Evolutionary conservation across 192 early-diverging fungal genomes (phyloP).

Genomic region (Backusella liffmaniae): DNA sequence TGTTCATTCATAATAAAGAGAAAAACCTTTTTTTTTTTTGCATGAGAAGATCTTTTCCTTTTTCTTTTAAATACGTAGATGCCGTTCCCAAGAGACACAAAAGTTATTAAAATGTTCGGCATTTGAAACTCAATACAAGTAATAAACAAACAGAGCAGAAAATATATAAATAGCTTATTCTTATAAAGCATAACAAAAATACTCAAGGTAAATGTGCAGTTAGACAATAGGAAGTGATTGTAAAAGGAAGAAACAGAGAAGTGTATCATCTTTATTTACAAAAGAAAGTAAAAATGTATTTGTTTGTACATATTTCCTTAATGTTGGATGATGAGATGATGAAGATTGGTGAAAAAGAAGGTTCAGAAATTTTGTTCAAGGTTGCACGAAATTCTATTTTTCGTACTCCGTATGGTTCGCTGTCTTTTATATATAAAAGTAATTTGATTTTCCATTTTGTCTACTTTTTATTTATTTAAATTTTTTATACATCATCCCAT

Average conservation of each 20-base stretch:
- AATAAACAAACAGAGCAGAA: not conserved
- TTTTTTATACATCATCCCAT: not conserved
- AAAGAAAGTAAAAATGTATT: not conserved
- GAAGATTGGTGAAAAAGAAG: not conserved
- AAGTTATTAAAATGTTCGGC: not conserved
- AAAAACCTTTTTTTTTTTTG: not conserved
- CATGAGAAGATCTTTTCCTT: slow-evolving; percentile 1
- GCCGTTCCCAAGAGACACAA: not conserved
- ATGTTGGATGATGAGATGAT: not conserved
- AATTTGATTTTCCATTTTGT: not conserved
- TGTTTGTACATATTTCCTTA: not conserved
- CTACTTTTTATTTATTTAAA: not conserved
- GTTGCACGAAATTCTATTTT: not conserved
- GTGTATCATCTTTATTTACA: not conserved
- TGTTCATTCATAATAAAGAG: too few species aligned
- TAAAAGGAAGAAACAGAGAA: too few species aligned
- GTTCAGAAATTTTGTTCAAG: not conserved
- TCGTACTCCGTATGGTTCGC: not conserved
- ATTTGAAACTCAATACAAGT: not conserved
- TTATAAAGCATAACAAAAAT: not conserved
- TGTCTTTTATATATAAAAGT: not conserved
- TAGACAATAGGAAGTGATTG: too few species aligned
- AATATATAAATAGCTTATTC: not conserved
- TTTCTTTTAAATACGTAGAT: not conserved
- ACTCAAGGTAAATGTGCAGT: too few species aligned